These are phyloP conservation scores for Stropharia rugosoannulata DNA, from an alignment of 768 basidiomycete species.

Conservation along the genomic window DNA sequence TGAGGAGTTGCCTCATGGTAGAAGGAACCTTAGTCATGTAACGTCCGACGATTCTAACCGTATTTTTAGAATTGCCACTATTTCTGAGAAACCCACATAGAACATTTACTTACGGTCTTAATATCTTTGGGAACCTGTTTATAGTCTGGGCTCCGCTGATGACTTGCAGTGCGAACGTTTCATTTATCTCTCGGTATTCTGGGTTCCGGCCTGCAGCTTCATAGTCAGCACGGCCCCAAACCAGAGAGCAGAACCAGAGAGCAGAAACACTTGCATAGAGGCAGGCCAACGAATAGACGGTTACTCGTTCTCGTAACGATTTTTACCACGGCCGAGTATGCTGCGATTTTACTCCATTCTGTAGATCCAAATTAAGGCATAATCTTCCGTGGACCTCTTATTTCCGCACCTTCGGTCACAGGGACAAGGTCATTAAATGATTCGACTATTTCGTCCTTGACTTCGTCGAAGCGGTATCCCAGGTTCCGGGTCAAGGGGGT, in stretches of 20 bases:
- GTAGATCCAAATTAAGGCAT: neutral
- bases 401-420: constrained; percentile 4
- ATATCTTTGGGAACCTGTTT: constrained; percentile 13
- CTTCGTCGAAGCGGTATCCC: constrained; percentile 14
- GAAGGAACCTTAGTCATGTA: constrained; percentile 11
- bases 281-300: constrained; percentile 45
- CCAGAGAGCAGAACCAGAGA: no score
- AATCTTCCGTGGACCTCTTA: neutral
- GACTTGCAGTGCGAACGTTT: constrained; percentile 16
- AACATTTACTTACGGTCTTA: constrained; percentile 16
- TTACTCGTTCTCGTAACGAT: constrained; percentile 39
- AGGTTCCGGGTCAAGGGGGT: constrained; percentile 15
- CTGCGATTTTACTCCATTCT: constrained; percentile 36
- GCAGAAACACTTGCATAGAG: constrained; percentile 46
- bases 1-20: constrained; percentile 7
- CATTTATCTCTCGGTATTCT: constrained; percentile 17
- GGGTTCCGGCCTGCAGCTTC: constrained; percentile 15
- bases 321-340: constrained; percentile 27
- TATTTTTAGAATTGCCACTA: neutral
- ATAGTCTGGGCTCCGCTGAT: constrained; percentile 9
- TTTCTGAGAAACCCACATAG: no score
- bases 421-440: constrained; percentile 40
- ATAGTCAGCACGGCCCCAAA: no score
- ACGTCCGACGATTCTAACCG: constrained; percentile 13
- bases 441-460: constrained; percentile 41